Base-by-base conservation (phyloP, 345 rosid species). In the Microthlaspi erraticum region DNA sequence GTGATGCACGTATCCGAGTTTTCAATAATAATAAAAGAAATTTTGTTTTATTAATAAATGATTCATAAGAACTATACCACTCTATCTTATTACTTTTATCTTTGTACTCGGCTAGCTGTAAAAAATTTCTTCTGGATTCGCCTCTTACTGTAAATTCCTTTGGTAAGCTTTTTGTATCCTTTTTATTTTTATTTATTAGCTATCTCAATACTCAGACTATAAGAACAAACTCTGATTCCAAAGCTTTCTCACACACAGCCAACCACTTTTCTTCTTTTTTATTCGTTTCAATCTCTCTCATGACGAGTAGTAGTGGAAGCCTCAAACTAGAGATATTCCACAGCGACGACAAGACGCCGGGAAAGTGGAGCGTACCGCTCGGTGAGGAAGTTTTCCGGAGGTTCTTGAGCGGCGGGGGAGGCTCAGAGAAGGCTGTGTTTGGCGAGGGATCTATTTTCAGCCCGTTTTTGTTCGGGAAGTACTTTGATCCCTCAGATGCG, bases 401-500 rank as follows among this genome's bases (percentile, higher is more conserved):
- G 71, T 79, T 90, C 54, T 55, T 87, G 49, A 50, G 77, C 14
- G 84, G 83, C 5, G 80, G 66, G 71, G 81, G 79, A 36, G 20
- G 61, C 9, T 18, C 20, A 10, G 81, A 83, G 76, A 82, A 77
- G n/a, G 82, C 81, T 80, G 84, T 83, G 48, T 88, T 87, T 49
- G 91, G 92, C 1, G 96, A 93, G 13, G 96, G 93, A n/a, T 90
- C 93, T 34, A 65, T 90, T 8, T 90, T 86, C 49, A 88, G 96
- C 75, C 97, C 98, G 2, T 77, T 86, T 58, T 76, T 90, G 81
- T 93, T 90, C 17, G 88, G 96, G 6, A 90, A 93, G 54, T 93
- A 77, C 76, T 93, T 93, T 33, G 98, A 93, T 85, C 97, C 97
- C 1, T 90, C 87, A 5, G 96, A 93, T 72, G 98, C 98, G 2